Percentiles rank a stretch among this genome's conserved stretches.
Conservation (phyloP, 1,139 yeast species). For the Geotrichum histeridarum region DNA sequence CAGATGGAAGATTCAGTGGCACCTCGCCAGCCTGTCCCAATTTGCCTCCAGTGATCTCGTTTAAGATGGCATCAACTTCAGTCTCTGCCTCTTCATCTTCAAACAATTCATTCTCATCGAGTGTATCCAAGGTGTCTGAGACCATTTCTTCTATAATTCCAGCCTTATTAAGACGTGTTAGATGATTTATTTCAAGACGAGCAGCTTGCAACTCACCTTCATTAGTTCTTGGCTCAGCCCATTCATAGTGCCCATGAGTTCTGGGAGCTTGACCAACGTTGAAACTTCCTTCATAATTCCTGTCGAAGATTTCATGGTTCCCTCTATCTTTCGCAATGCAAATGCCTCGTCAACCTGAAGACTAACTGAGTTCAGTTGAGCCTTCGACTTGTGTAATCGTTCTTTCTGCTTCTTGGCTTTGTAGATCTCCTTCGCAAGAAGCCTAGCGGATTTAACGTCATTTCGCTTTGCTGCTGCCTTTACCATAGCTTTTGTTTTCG, state of each 20-base stretch:
- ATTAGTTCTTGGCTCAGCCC: constrained; percentile 81
- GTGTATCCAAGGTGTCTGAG: constrained; percentile 75
- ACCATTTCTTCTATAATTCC: constrained; percentile 96
- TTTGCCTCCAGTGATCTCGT: constrained; percentile 46
- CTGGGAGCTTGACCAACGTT: constrained; percentile 70
- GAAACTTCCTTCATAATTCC: constrained; percentile 87
- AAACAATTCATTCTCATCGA: constrained; percentile 62
- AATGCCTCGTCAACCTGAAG: constrained; percentile 92
- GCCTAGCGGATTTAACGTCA: constrained; percentile 66
- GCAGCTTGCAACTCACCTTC: constrained; percentile 38
- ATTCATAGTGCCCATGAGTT: constrained; percentile 76
- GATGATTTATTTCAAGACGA: neutral
- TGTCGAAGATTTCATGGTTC: constrained; percentile 74
- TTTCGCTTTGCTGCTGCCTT: constrained; percentile 72
- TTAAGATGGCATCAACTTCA: constrained; percentile 56
- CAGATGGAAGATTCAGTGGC: constrained; percentile 23
- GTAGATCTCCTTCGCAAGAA: constrained; percentile 79
- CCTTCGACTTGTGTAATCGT: constrained; percentile 71
- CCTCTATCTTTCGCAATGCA: constrained; percentile 76
- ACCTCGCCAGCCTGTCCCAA: constrained; percentile 42
- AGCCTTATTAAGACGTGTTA: constrained; percentile 35
- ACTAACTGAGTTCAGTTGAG: constrained; percentile 77
- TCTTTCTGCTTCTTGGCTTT: constrained; percentile 68
- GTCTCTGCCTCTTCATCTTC: constrained; percentile 67
- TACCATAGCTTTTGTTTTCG: constrained; percentile 69